Evolutionary conservation across 2,329 filamentous ascomycete genomes (phyloP), one percentile per base, ranked within the genome.

Genomic region (Xylariaceae sp.): DNA sequence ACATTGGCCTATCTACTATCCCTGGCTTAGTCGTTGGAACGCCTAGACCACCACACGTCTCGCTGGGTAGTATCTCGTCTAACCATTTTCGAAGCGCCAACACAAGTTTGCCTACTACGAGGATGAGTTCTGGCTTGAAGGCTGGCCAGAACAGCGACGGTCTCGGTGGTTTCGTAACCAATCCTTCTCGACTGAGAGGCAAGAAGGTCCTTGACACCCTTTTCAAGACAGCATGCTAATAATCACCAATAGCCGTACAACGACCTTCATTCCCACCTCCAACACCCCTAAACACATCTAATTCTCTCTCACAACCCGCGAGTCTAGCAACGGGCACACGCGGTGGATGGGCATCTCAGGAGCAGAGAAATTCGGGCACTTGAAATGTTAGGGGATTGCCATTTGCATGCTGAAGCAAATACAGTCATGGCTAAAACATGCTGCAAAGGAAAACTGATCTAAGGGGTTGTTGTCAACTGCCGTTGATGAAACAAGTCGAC

Each of bases 21-120:
- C 70, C 72, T 4, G 71, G 72, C 11, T 60, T 73, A 4, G 67
- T 72, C n/a, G 57, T 65, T n/a, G 71, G 71, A 7, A 67, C 71
- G 11, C 66, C 67, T 45, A 65, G 61, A 53, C 61, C 60, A 5
- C 66, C 68, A 7, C 63, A 67, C 51, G 11, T 57, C 4, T 59
- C 66, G 5, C 56, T 67, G 0, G 58, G 56, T 8, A 59, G 62
- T 7, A 30, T 62, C 0, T 37, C 61, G 13, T 63, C 68, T 8
- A 66, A 59, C 23, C 62, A 56, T 47, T 44, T 65, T 51, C 64
- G 65, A 54, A 58, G 57, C 10, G 23, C 57, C 8, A 61, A 59
- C 18, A 51, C 51, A 11, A 62, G 60, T 30, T 61, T 67, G 10
- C 66, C 70, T 42, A 47, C 64, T 13, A 62, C 65, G 18, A 67